Evolutionary conservation across 768 basidiomycete species (phyloP), one percentile per base, ranked within the genome.

Genomic region (Kwoniella pini): DNA sequence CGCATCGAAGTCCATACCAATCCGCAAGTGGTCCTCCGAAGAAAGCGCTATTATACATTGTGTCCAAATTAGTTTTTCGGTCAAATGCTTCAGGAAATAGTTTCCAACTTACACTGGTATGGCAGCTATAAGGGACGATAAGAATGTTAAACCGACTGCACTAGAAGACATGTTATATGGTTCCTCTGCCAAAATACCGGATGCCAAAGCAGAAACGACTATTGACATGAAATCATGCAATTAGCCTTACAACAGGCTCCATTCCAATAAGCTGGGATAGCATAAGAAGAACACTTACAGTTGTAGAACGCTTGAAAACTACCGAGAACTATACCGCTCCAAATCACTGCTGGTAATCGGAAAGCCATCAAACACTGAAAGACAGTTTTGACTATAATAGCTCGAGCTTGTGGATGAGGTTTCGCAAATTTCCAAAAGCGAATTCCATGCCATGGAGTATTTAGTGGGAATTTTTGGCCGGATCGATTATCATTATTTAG

Each of bases 161-260:
- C 24, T 24, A n/a, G 52, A 45, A 2, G 39, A 30, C 19, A 62
- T 54, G 53, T 62, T 62, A 33, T 62, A 62, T 17, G 60, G 60
- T n/a, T 26, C 27, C n/a, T 36, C 27, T 2, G 60, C 38, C 17
- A 60, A 22, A 17, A 52, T 40, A 33, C 50, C 50, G 2, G 58
- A 60, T 7, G 53, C 21, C 17, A 54, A 43, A 33, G 52, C 38
- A 2, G 28, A 52, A 22, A 62, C 22, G 12, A 45, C 58, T 53
- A 30, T 12, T 21, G 19, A 15, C 28, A 38, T 26, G 4, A 36
- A n/a, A 17, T 6, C 33, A 15, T 11, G 48, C n/a, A n/a, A n/a
- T n/a, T n/a, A n/a, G n/a, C n/a, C n/a, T n/a, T n/a, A n/a, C n/a
- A n/a, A n/a, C n/a, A n/a, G n/a, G n/a, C n/a, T n/a, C n/a, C n/a